phyloP scores from a whole-genome alignment of 148 eudicot genomes.

The Linanthus parryae region DNA sequence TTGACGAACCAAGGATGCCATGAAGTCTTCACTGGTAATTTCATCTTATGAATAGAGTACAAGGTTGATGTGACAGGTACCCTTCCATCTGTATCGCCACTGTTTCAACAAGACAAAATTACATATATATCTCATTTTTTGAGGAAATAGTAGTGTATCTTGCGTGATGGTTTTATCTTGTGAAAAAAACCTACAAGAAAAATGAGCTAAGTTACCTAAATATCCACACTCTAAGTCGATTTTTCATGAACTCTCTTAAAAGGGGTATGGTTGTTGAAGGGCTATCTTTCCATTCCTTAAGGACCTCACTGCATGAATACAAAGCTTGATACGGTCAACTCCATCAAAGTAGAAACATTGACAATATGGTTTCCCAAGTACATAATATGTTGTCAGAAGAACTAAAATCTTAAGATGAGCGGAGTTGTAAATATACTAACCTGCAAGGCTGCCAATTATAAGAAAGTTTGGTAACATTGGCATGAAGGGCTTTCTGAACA shows the following conservation, averaged over 20 bases:
- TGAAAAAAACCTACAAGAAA: too few species aligned
- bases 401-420: background rate
- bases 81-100: too few species aligned
- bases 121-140: too few species aligned
- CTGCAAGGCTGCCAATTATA: conserved; percentile 65
- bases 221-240: conserved; percentile 60
- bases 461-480: conserved; percentile 48
- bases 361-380: background rate
- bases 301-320: conserved; percentile 22
- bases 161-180: too few species aligned
- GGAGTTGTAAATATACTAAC: conserved; percentile 13
- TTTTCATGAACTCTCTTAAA: conserved; percentile 42
- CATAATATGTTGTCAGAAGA: too few species aligned
- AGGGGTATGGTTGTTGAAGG: conserved; percentile 51
- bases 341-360: background rate
- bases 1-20: too few species aligned
- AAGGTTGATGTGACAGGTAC: too few species aligned
- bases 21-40: too few species aligned
- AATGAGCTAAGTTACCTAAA: too few species aligned
- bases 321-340: background rate
- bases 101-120: too few species aligned
- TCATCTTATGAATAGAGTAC: too few species aligned
- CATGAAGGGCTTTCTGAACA: conserved; percentile 75
- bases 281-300: conserved; percentile 45
- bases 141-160: too few species aligned